Base-by-base conservation (phyloP, 352 stramenopile genomes). In the Pythium sukuiense region DNA sequence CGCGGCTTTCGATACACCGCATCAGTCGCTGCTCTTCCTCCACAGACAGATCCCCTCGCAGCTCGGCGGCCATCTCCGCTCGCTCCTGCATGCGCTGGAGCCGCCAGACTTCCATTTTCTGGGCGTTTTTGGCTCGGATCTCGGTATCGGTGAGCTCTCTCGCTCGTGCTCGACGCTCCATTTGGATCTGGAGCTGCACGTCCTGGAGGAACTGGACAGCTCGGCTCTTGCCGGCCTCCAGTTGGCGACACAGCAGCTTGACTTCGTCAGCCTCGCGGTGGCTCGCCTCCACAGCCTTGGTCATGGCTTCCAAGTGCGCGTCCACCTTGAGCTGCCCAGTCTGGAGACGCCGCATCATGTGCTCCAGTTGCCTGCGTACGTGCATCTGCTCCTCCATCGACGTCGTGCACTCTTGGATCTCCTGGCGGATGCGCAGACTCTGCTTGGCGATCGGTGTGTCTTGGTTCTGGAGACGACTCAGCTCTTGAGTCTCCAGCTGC, bases 311-410 rank as follows among this genome's bases (percentile, higher is more conserved):
- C 16, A 95, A 67, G 30, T 95, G 86, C 18, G 81, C 65, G 35
- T 92, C 78, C 14, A 92, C 81, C 27, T 83, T 81, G 29, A 93
- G 66, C 35, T 93, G 85, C 0, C 80, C 87, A 3, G 81, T 90
- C 67, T 93, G 83, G 6, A 95, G 71, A 0, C 86, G 81, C 12
- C 85, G 79, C 49, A 91, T 79, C 86, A 95, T 93, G 77, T 93
- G 86, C 67, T 93, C 84, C 3, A 92, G 73, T 55, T 93, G 84
- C 46, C 85, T 60, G 6, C 83, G 72, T 16, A 79, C 55, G 68
- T 92, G 80, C 80, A 92, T 88, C 70, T 95, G 82, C 61, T 93
- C 82, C 55, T 95, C 86, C 83, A 91, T 92, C 0, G 76, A 83
- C 16, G 76, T 35, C 46, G 83, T 92, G 56, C 81, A 91, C 29